Evolutionary conservation across 1,284 basidiomycete genomes (phyloP), one percentile per base, ranked within the genome.

Genomic region (Tylopilus sp.): DNA sequence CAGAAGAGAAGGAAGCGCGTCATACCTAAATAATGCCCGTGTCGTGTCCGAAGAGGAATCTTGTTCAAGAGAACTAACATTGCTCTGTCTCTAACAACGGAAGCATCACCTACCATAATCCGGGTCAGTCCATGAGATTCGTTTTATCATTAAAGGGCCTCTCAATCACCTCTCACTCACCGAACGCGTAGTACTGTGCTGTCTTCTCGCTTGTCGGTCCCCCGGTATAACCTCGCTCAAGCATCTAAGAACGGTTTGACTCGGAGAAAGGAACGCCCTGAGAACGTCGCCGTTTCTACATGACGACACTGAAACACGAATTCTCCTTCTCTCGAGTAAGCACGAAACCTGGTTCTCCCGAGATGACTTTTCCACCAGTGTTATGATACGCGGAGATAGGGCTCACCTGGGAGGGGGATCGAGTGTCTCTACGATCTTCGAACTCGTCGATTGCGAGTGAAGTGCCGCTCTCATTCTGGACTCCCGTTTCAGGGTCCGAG

Each of bases 21-120:
- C 65, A 34, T 53, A 77, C 77, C 35, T 75, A 78, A 49, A 86
- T 85, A 51, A 86, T 82, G 63, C 83, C 82, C 67, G 85, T 84
- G 56, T 86, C 83, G 66, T 85, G 84, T 54, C 83, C 81, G 47
- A 83, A 83, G 15, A 82, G 63, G 60, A 82, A 82, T 10, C 79
- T 77, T 79, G 54, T n/a, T 12, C 28, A 49, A 45, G 40, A 52
- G 1, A 11, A 54, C 29, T 4, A 35, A 26, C 7, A 21, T 24
- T 10, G n/a, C 31, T 35, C 7, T 12, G 9, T 38, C n/a, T 12
- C 2, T 26, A 45, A 56, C 11, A 35, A 20, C 14, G 4, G 15
- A 41, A 39, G 28, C 14, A 41, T 48, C 49, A 63, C 59, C 51
- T 50, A 51, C 51, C 53, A 39, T 12, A n/a, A 29, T n/a, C 2